These are phyloP conservation scores for Macaranga tanarius DNA, from an alignment of 441 rosid species.

Conservation along the genomic window DNA sequence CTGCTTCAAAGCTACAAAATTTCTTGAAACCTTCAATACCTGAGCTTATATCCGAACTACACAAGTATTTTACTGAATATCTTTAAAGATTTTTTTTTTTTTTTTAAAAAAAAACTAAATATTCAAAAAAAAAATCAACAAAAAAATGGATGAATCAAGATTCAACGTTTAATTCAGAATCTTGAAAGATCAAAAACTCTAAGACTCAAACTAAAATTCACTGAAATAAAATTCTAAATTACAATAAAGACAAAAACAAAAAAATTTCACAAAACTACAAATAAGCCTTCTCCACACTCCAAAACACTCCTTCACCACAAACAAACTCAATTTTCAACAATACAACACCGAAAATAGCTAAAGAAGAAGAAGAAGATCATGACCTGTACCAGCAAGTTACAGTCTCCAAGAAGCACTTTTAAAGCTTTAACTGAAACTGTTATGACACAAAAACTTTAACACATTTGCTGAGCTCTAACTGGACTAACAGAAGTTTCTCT, in stretches of 20 bases:
- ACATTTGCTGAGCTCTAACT: conserved; percentile 30
- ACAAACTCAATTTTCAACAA: conserved; percentile 1
- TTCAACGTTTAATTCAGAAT: not conserved
- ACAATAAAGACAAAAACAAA: not conserved
- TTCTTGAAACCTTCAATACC: not conserved
- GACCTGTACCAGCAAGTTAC: conserved; percentile 33
- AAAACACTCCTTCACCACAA: not conserved
- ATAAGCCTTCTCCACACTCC: too few species aligned
- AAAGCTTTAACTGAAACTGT: conserved; percentile 16
- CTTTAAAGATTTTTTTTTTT: too few species aligned
- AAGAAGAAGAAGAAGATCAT: conserved; percentile 32
- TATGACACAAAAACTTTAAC: conserved; percentile 17
- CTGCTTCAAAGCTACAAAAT: not conserved
- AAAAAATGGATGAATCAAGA: not conserved
- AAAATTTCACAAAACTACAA: not conserved
- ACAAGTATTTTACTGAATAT: not conserved
- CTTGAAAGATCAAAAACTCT: conserved; percentile 8
- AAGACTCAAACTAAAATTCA: not conserved
- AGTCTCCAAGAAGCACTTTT: conserved; percentile 19
- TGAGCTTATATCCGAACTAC: not conserved
- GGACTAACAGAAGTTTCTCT: conserved; percentile 22
- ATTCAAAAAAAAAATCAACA: not conserved
- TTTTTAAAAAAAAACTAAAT: not conserved
- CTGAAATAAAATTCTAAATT: not conserved
- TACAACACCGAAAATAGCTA: not conserved